phyloP scores from a whole-genome alignment of 192 early-diverging fungal genomes.

The Backusella psychrophila region DNA sequence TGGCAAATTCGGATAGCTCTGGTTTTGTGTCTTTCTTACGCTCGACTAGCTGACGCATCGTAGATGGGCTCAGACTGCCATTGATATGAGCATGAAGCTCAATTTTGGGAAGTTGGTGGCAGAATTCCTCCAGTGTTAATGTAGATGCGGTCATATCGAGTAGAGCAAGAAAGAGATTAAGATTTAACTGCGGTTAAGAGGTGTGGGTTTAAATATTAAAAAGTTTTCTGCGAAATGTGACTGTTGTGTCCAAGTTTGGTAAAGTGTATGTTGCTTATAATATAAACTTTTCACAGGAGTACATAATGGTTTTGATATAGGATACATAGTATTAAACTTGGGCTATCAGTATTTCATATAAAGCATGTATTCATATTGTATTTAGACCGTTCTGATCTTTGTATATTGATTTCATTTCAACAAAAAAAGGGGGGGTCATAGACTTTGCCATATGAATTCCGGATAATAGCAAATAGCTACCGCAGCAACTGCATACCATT shows the following conservation, averaged over 20 bases:
- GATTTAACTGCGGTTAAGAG: not conserved
- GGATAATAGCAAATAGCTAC: not conserved
- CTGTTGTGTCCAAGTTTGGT: not conserved
- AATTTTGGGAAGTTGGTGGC: constrained; percentile 27
- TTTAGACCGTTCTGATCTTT: not conserved
- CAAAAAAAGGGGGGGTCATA: not conserved
- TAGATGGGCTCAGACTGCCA: constrained; percentile 44
- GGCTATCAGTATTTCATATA: not conserved
- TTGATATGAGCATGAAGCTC: constrained; percentile 67
- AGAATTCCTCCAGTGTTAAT: constrained; percentile 16
- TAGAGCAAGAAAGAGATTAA: not conserved
- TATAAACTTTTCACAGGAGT: too few species aligned
- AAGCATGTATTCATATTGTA: not conserved
- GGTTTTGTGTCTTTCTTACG: constrained; percentile 39
- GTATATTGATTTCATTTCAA: not conserved
- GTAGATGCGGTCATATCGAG: not conserved
- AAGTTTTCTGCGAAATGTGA: not conserved
- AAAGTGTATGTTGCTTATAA: not conserved
- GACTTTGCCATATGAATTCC: not conserved
- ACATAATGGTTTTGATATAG: not conserved
- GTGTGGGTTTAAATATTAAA: not conserved
- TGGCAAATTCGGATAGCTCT: constrained; percentile 33
- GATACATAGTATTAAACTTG: not conserved
- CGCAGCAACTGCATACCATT: not conserved
- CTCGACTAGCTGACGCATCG: constrained; percentile 38